phyloP scores from a whole-genome alignment of 768 basidiomycete genomes.

The Paxillus involutus region DNA sequence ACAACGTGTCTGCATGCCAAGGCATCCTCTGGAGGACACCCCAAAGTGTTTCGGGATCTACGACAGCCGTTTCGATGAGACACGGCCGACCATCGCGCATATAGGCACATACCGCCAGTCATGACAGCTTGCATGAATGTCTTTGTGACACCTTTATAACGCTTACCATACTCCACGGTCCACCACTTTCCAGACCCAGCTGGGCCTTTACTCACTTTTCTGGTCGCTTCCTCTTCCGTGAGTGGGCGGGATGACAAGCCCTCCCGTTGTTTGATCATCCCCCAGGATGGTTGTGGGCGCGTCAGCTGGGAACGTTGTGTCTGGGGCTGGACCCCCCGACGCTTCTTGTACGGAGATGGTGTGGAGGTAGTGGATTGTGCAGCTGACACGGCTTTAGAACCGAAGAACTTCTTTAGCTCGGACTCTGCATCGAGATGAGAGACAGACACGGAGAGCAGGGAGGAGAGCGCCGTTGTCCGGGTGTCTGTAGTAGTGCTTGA shows the following conservation, averaged over 20 bases:
- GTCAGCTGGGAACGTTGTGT: conserved; percentile 69
- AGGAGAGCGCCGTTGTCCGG: conserved; percentile 37
- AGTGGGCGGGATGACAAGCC: conserved; percentile 69
- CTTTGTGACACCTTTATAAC: conserved; percentile 78
- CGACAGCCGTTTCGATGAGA: neutral
- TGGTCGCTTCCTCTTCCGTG: conserved; percentile 50
- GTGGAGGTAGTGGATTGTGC: conserved; percentile 41
- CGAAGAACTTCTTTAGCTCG: conserved; percentile 93
- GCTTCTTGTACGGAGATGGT: conserved; percentile 34
- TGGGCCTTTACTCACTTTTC: conserved; percentile 42
- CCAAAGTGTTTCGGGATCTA: conserved; percentile 80
- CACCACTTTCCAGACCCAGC: conserved; percentile 74
- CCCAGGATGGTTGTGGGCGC: conserved; percentile 75
- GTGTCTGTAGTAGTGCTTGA: conserved; percentile 23
- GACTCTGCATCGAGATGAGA: conserved; percentile 84
- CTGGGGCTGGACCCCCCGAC: conserved; percentile 37
- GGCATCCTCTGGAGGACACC: conserved; percentile 74
- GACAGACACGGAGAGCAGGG: conserved; percentile 77
- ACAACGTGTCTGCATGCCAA: conserved; percentile 90
- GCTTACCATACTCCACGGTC: conserved; percentile 84
- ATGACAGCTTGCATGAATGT: conserved; percentile 80
- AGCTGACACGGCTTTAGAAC: conserved; percentile 80
- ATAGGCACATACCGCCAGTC: conserved; percentile 65
- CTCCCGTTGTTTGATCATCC: conserved; percentile 64
- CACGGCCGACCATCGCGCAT: neutral